phyloP scores from a whole-genome alignment of 345 rosid genomes.

The Chamaenerion angustifolium region DNA sequence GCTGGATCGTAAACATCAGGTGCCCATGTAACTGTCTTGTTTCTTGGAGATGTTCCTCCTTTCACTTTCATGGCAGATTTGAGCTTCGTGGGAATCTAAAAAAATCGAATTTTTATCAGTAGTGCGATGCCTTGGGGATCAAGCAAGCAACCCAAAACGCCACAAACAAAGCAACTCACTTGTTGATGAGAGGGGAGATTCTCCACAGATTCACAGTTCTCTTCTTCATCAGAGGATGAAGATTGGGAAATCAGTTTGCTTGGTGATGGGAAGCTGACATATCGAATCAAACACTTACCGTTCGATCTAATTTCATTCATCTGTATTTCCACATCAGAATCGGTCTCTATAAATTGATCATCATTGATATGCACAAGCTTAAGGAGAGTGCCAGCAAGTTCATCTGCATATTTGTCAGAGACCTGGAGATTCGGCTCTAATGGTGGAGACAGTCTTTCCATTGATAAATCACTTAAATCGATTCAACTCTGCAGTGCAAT shows the following conservation, averaged over 20 bases:
- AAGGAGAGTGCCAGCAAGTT: slow-evolving; percentile 15
- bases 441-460: slow-evolving; percentile 22
- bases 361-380: slow-evolving; percentile 14
- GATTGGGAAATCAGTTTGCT: slow-evolving; percentile 3
- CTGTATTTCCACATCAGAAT: slow-evolving; percentile 22
- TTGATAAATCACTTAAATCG: slow-evolving; percentile 2
- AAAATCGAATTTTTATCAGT: not conserved
- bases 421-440: not conserved
- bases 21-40: slow-evolving; percentile 60
- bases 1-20: slow-evolving; percentile 83
- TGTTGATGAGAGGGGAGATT: not conserved
- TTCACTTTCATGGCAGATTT: slow-evolving; percentile 81
- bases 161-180: too few species aligned
- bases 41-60: slow-evolving; percentile 43
- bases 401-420: slow-evolving; percentile 9
- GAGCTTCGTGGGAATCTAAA: slow-evolving; percentile 29
- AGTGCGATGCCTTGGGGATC: too few species aligned
- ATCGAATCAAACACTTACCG: slow-evolving; percentile 15
- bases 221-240: slow-evolving; percentile 20
- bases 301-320: slow-evolving; percentile 15
- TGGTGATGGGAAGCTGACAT: slow-evolving; percentile 13
- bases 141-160: too few species aligned
- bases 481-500: too few species aligned
- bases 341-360: slow-evolving; percentile 10
- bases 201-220: slow-evolving; percentile 12